Percentiles rank a stretch among this genome's conserved stretches.
Evolutionary conservation across 768 basidiomycete genomes (phyloP).

Genomic region (Ramaria sp.): DNA sequence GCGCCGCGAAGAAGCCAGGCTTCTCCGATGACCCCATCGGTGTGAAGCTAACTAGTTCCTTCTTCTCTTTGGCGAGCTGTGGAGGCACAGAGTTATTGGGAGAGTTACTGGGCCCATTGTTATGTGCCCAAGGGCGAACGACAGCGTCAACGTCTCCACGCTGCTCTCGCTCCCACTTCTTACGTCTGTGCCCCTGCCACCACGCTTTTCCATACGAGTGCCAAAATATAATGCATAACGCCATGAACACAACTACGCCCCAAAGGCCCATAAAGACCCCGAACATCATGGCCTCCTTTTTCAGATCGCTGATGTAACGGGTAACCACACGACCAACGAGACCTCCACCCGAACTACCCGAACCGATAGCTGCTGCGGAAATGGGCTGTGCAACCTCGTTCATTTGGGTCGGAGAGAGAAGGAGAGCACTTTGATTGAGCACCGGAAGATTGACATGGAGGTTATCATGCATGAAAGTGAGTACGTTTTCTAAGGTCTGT

Average conservation of each 20-base stretch:
- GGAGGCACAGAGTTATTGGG: slow-evolving; percentile 14
- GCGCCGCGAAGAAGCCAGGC: slow-evolving; percentile 22
- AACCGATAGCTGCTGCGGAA: slow-evolving; percentile 63
- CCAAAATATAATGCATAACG: slow-evolving; percentile 57
- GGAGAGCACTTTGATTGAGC: slow-evolving; percentile 62
- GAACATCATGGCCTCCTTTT: slow-evolving; percentile 81
- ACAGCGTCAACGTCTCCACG: slow-evolving; percentile 32
- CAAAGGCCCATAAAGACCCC: slow-evolving; percentile 74
- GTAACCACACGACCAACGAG: slow-evolving; percentile 64
- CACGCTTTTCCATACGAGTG: slow-evolving; percentile 45
- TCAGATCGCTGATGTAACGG: slow-evolving; percentile 58
- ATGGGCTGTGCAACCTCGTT: slow-evolving; percentile 73
- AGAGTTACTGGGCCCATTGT: slow-evolving; percentile 13
- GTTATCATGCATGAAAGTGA: slow-evolving; percentile 88
- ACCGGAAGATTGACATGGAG: slow-evolving; percentile 71
- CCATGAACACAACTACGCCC: slow-evolving; percentile 77
- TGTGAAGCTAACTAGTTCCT: slow-evolving; percentile 33
- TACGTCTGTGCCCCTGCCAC: slow-evolving; percentile 35
- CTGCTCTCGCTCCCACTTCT: slow-evolving; percentile 42
- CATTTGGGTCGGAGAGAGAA: slow-evolving; percentile 62
- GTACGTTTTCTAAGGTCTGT: slow-evolving; percentile 69
- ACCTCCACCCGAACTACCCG: slow-evolving; percentile 42
- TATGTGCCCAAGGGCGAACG: slow-evolving; percentile 17
- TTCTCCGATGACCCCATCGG: slow-evolving; percentile 31
- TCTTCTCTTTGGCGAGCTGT: slow-evolving; percentile 13